Evolutionary conservation across 2,329 filamentous ascomycete species (phyloP).

Genomic region (Alternaria rosae): DNA sequence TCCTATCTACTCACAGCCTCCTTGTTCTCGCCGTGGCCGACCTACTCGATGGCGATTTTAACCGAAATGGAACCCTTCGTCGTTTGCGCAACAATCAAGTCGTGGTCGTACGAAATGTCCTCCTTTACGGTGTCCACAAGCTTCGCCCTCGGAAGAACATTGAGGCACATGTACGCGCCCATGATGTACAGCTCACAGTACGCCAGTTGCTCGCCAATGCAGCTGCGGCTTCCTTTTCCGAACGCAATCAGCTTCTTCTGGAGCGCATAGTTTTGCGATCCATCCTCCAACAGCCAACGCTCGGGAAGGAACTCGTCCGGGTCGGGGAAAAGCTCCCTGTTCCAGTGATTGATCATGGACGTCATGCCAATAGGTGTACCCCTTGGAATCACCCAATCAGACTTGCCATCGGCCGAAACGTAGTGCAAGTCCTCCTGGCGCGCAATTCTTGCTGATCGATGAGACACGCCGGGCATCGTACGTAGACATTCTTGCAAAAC

Average conservation of each 20-base stretch:
- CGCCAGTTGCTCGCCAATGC: slow-evolving; percentile 42
- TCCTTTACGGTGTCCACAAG: slow-evolving; percentile 34
- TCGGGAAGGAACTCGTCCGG: slow-evolving; percentile 41
- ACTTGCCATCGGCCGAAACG: slow-evolving; percentile 26
- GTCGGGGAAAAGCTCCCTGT: slow-evolving; percentile 37
- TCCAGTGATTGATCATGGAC: slow-evolving; percentile 42
- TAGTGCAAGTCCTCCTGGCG: slow-evolving; percentile 30
- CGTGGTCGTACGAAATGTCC: slow-evolving; percentile 35
- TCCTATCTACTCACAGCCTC: background rate
- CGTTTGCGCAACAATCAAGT: slow-evolving; percentile 36
- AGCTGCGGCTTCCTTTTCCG: slow-evolving; percentile 38
- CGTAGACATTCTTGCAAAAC: slow-evolving; percentile 47
- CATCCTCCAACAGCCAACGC: slow-evolving; percentile 41
- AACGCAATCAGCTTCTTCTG: slow-evolving; percentile 37
- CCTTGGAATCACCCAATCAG: slow-evolving; percentile 32
- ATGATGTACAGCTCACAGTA: slow-evolving; percentile 38
- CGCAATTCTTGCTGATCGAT: slow-evolving; percentile 29
- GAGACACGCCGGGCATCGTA: slow-evolving; percentile 42
- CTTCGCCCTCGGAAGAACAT: slow-evolving; percentile 30
- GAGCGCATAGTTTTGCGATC: slow-evolving; percentile 26
- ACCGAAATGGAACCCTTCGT: slow-evolving; percentile 36
- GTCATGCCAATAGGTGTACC: slow-evolving; percentile 42
- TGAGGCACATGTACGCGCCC: slow-evolving; percentile 30
- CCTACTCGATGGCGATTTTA: slow-evolving; percentile 30
- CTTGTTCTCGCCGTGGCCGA: background rate